Percentiles rank a stretch among this genome's conserved stretches.
phyloP scores from a whole-genome alignment of 768 basidiomycete species.

The Mycena maculata region DNA sequence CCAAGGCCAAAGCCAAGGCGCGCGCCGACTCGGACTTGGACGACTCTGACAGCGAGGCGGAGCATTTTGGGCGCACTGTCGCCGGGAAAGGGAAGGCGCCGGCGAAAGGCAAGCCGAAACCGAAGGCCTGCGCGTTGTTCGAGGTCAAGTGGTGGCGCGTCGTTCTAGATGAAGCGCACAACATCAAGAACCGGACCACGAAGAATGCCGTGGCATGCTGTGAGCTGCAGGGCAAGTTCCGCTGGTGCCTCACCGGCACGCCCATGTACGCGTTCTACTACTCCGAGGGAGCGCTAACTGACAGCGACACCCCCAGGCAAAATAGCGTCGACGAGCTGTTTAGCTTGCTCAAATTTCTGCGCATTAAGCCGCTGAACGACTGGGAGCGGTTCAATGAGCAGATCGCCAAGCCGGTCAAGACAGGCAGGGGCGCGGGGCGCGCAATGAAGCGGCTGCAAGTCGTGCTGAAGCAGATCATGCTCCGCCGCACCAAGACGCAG shows the following conservation, averaged over 20 bases:
- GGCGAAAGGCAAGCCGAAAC: constrained; percentile 54
- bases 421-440: constrained; percentile 63
- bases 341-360: constrained; percentile 89
- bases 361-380: constrained; percentile 82
- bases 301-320: constrained; percentile 67
- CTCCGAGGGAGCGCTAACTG: constrained; percentile 51
- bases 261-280: constrained; percentile 65
- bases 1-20: constrained; percentile 51
- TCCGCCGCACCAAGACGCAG: constrained; percentile 85
- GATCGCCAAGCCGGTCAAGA: constrained; percentile 85
- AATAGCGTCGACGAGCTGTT: constrained; percentile 93
- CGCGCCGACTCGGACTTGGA: constrained; percentile 44
- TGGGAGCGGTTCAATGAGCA: constrained; percentile 83
- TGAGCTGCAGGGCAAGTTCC: constrained; percentile 78
- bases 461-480: constrained; percentile 88
- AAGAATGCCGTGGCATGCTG: constrained; percentile 85
- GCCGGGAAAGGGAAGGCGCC: constrained; percentile 49
- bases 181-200: constrained; percentile 89
- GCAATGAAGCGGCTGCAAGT: constrained; percentile 92
- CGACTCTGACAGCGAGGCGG: constrained; percentile 53
- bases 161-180: constrained; percentile 94
- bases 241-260: constrained; percentile 92
- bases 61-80: constrained; percentile 59
- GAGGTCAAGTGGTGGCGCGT: constrained; percentile 85
- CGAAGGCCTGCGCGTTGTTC: constrained; percentile 77